phyloP scores from a whole-genome alignment of 768 basidiomycete genomes.

The Suillus discolor region DNA sequence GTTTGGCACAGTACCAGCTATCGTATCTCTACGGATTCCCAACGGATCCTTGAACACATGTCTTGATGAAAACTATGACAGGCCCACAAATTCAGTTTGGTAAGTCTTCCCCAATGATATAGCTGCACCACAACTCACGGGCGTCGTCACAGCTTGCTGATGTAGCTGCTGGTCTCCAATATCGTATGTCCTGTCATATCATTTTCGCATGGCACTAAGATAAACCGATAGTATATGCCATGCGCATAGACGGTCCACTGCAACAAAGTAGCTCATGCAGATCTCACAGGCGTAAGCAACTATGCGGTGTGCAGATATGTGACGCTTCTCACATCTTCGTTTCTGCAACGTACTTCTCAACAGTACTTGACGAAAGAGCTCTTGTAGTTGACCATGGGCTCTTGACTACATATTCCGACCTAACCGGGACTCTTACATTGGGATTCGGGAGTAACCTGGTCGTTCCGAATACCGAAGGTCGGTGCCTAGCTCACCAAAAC shows the following conservation, averaged over 20 bases:
- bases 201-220: background rate
- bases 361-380: background rate
- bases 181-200: conserved; percentile 7
- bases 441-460: conserved; percentile 31
- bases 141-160: conserved; percentile 6
- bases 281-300: conserved; percentile 1
- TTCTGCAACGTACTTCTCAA: background rate
- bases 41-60: conserved; percentile 20
- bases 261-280: background rate
- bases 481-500: background rate
- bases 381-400: background rate
- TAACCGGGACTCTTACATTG: conserved; percentile 10
- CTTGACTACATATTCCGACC: background rate
- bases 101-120: background rate
- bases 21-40: conserved; percentile 22
- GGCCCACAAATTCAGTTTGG: background rate
- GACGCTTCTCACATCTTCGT: background rate
- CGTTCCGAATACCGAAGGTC: conserved; percentile 21
- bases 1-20: conserved; percentile 20
- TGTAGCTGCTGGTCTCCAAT: conserved; percentile 12
- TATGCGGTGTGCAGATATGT: background rate
- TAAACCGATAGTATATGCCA: background rate
- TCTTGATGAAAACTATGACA: conserved; percentile 10
- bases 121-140: background rate
- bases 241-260: background rate